These are phyloP conservation scores for Graphiopsis chlorocephala DNA, from an alignment of 2,329 filamentous ascomycete species.

Conservation along the genomic window DNA sequence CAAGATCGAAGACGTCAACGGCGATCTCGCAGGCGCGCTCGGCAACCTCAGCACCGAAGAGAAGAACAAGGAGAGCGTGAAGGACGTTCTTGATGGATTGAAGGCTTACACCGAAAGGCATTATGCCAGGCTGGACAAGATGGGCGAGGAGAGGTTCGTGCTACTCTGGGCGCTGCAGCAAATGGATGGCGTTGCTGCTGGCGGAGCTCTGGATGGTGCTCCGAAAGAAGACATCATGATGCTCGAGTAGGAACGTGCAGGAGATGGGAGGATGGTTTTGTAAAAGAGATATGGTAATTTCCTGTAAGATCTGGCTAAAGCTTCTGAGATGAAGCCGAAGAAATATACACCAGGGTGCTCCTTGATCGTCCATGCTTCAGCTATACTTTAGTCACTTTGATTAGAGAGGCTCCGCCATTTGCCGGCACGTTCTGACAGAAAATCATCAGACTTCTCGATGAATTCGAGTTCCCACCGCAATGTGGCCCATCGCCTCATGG, in stretches of 20 bases:
- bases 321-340: not conserved
- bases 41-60: slow-evolving; percentile 32
- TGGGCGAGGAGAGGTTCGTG: slow-evolving; percentile 91
- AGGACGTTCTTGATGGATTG: slow-evolving; percentile 83
- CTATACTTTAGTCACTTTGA: not conserved
- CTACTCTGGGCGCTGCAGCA: slow-evolving; percentile 89
- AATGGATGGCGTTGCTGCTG: slow-evolving; percentile 69
- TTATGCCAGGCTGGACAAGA: slow-evolving; percentile 82
- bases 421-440: not conserved
- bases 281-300: not conserved
- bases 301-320: slow-evolving; percentile 6
- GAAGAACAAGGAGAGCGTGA: slow-evolving; percentile 57
- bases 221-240: slow-evolving; percentile 6
- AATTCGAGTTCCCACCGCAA: not conserved
- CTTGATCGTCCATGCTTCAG: not conserved
- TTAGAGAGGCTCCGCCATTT: not conserved
- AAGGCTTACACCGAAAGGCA: slow-evolving; percentile 90
- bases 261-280: not conserved
- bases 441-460: not conserved
- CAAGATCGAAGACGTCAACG: slow-evolving; percentile 24
- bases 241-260: not conserved
- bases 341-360: not conserved
- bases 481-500: not conserved
- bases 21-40: slow-evolving; percentile 31
- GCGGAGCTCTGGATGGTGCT: not conserved